Evolutionary conservation across 2,329 filamentous ascomycete species (phyloP).

Genomic region (Thelonectria olida): DNA sequence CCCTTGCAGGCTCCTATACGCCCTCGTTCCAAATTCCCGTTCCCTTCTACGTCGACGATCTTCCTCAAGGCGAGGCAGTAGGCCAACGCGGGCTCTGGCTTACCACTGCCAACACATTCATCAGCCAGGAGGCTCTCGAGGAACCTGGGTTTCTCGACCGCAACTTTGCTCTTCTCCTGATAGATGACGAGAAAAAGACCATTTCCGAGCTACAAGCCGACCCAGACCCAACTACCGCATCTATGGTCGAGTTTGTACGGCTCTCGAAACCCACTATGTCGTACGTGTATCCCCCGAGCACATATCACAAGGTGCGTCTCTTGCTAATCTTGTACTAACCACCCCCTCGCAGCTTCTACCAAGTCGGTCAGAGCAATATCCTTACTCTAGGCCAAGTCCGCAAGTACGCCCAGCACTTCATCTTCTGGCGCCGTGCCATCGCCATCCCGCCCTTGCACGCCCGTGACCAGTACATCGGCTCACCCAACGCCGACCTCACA

Average conservation of each 20-base stretch:
- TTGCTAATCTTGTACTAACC: conserved; percentile 8
- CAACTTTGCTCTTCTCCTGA: conserved; percentile 85
- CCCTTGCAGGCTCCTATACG: conserved; percentile 64
- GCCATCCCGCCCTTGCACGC: conserved; percentile 91
- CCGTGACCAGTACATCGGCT: conserved; percentile 90
- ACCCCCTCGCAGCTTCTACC: conserved; percentile 61
- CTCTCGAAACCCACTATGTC: conserved; percentile 75
- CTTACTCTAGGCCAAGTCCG: conserved; percentile 85
- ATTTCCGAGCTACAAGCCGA: conserved; percentile 80
- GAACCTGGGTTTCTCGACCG: conserved; percentile 79
- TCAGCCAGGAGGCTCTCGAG: conserved; percentile 72
- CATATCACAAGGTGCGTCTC: too few species aligned
- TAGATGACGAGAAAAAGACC: conserved; percentile 81
- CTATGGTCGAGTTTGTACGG: conserved; percentile 83
- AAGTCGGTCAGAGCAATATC: conserved; percentile 75
- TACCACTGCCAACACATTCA: conserved; percentile 83
- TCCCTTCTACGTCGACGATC: conserved; percentile 75
- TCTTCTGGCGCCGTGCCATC: conserved; percentile 94
- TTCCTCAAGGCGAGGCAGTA: conserved; percentile 74
- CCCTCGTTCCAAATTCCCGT: conserved; percentile 72
- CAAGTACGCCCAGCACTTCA: conserved; percentile 89
- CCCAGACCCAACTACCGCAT: conserved; percentile 76
- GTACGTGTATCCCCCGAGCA: conserved; percentile 51
- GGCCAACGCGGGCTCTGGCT: conserved; percentile 83
- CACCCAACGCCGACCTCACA: conserved; percentile 84